These are phyloP conservation scores for Salpingoeca rosetta DNA, from an alignment of 78 protist species.

Conservation along the genomic window DNA sequence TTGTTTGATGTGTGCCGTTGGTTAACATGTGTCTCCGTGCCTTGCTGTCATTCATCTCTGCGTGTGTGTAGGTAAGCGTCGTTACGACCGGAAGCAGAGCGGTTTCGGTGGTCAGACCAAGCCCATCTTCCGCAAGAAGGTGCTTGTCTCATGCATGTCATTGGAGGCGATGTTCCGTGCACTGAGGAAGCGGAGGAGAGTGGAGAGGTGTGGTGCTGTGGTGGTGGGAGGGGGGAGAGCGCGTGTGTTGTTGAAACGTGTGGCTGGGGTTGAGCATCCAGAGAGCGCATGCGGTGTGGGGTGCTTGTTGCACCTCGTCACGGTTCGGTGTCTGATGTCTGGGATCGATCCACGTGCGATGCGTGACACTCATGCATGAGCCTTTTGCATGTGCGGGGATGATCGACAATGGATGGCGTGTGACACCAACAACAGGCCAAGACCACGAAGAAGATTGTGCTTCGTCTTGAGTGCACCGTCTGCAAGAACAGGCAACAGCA, in stretches of 20 bases:
- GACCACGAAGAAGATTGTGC: constrained; percentile 96
- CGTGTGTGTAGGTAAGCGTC: constrained; percentile 83
- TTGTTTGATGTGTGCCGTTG: too few species aligned
- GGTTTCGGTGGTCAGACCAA: constrained; percentile 99
- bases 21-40: too few species aligned
- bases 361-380: background rate
- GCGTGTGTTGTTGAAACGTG: background rate
- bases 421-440: constrained; percentile 79
- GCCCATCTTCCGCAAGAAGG: constrained; percentile 98
- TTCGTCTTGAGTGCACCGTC: constrained; percentile 86
- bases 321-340: background rate
- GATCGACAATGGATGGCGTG: too few species aligned
- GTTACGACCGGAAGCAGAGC: constrained; percentile 96
- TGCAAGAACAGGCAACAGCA: constrained; percentile 71
- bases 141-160: background rate
- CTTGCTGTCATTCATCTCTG: too few species aligned
- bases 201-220: background rate
- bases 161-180: background rate
- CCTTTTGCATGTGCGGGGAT: background rate
- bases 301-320: background rate
- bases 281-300: background rate
- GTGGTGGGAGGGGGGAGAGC: background rate
- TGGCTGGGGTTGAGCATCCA: background rate
- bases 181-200: background rate
- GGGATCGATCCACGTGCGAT: background rate